Percentiles rank a stretch among this genome's conserved stretches.
phyloP scores from a whole-genome alignment of 495 filamentous ascomycete genomes.

The Hypoxylon rickii region DNA sequence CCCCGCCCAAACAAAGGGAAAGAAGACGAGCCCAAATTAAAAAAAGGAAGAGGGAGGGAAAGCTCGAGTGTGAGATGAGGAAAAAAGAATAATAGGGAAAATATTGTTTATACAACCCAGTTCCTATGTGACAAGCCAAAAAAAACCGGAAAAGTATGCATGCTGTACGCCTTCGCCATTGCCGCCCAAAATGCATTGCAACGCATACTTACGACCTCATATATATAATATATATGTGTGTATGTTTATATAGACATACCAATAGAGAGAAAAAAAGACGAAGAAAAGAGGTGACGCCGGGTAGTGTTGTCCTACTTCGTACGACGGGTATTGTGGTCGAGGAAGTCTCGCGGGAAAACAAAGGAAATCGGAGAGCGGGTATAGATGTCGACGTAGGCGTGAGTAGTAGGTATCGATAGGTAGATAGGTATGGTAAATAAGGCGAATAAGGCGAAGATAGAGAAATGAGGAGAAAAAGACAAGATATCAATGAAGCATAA shows the following conservation, averaged over 20 bases:
- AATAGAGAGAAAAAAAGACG: not conserved
- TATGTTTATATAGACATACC: conserved; percentile 17
- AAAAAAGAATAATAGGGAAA: conserved; percentile 10
- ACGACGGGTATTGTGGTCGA: not conserved
- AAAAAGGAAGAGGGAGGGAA: no score
- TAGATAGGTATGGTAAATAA: not conserved
- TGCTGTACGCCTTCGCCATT: conserved; percentile 10
- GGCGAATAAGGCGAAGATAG: conserved; percentile 1
- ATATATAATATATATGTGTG: conserved; percentile 7
- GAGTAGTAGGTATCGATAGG: not conserved
- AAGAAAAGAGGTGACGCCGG: conserved; percentile 3
- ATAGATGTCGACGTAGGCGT: not conserved
- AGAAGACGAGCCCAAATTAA: no score
- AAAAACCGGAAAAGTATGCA: conserved; percentile 16
- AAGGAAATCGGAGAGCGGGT: not conserved
- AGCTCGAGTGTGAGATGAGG: no score
- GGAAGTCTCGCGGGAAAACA: not conserved
- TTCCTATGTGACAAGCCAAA: no score
- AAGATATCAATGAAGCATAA: conserved; percentile 27
- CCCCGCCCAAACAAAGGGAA: no score
- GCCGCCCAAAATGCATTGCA: conserved; percentile 19
- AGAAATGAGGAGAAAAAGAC: not conserved
- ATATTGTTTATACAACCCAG: not conserved
- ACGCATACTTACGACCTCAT: conserved; percentile 17
- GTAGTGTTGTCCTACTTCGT: not conserved